Evolutionary conservation across 768 basidiomycete species (phyloP).

Genomic region (Butyriboletus loyo): DNA sequence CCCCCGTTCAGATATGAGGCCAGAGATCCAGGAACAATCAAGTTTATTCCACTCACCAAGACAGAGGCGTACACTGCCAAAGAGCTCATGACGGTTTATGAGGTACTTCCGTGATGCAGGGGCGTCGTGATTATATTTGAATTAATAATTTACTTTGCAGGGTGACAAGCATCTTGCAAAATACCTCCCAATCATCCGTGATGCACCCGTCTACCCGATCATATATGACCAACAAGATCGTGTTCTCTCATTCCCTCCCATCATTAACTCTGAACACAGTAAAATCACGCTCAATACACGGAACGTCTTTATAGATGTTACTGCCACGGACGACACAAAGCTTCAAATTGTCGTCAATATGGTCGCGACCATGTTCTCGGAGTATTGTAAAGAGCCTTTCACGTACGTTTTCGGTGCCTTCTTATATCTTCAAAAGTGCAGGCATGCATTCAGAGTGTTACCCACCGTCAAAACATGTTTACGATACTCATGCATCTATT

Average conservation of each 20-base stretch:
- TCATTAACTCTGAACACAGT: constrained; percentile 96
- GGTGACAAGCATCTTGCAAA: constrained; percentile 86
- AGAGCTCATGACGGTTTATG: constrained; percentile 90
- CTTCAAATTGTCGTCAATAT: constrained; percentile 95
- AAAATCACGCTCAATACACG: constrained; percentile 93
- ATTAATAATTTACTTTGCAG: constrained; percentile 38
- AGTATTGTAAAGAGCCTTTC: constrained; percentile 90
- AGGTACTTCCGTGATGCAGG: constrained; percentile 50
- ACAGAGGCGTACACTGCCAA: constrained; percentile 76
- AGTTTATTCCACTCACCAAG: constrained; percentile 86
- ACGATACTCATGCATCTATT: not conserved
- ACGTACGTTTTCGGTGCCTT: constrained; percentile 52
- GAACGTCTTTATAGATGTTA: constrained; percentile 96
- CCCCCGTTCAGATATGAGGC: constrained; percentile 89
- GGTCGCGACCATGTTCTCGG: constrained; percentile 95
- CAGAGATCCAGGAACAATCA: constrained; percentile 80
- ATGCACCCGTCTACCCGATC: constrained; percentile 95
- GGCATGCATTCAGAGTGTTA: not conserved
- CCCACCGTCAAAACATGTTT: not conserved
- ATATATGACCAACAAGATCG: constrained; percentile 89
- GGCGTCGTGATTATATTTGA: not conserved
- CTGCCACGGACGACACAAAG: constrained; percentile 96
- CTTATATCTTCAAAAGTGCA: not conserved
- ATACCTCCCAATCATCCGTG: constrained; percentile 90
- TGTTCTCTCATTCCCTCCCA: constrained; percentile 96